phyloP scores from a whole-genome alignment of 352 stramenopile species.

The Lagenidium giganteum region DNA sequence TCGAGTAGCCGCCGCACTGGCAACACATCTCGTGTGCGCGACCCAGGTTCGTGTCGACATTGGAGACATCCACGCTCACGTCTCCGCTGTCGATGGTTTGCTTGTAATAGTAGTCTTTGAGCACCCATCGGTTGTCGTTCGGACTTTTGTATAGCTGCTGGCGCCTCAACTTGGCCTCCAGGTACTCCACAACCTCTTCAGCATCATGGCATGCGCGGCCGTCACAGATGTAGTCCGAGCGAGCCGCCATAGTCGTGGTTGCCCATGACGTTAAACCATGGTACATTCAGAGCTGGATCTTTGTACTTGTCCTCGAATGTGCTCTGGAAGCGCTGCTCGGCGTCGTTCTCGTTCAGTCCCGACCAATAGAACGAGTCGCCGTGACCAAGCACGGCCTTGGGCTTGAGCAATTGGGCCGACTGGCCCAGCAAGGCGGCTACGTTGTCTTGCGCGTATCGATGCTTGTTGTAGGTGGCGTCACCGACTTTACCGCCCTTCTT shows the following conservation, averaged over 20 bases:
- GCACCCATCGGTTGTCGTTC: slow-evolving; percentile 45
- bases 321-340: slow-evolving; percentile 41
- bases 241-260: slow-evolving; percentile 10
- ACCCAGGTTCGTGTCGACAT: slow-evolving; percentile 51
- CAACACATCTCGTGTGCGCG: slow-evolving; percentile 46
- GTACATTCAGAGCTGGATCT: slow-evolving; percentile 37
- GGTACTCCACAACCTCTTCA: slow-evolving; percentile 15
- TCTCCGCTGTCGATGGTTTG: slow-evolving; percentile 34
- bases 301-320: slow-evolving; percentile 61
- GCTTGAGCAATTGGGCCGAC: slow-evolving; percentile 2
- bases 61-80: slow-evolving; percentile 55
- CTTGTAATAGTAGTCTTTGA: slow-evolving; percentile 52
- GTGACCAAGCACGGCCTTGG: no score
- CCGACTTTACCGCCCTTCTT: slow-evolving; percentile 22
- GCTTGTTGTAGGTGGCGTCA: no score
- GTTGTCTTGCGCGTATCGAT: background rate
- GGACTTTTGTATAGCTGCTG: slow-evolving; percentile 41
- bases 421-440: background rate
- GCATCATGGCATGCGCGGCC: slow-evolving; percentile 22
- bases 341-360: slow-evolving; percentile 33
- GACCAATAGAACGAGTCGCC: slow-evolving; percentile 70
- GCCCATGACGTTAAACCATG: slow-evolving; percentile 28
- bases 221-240: slow-evolving; percentile 47
- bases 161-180: slow-evolving; percentile 39
- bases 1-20: slow-evolving; percentile 51